phyloP scores from a whole-genome alignment of 371 early-diverging fungal genomes.

The Parasitella parasitica region DNA sequence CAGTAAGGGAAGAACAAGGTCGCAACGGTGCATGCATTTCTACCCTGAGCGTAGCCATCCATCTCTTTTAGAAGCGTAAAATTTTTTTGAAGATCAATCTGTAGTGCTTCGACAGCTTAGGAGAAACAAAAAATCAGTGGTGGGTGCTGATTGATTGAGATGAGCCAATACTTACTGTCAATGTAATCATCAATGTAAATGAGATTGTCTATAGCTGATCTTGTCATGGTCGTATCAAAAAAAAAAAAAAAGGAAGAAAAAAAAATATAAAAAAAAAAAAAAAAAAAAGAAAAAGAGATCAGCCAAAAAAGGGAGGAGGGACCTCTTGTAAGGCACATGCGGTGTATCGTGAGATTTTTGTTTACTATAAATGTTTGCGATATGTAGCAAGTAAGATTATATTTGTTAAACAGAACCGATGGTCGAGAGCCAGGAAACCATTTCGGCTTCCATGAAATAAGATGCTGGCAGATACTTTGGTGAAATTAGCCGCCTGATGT shows the following conservation, averaged over 20 bases:
- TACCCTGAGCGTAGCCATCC: slow-evolving; percentile 82
- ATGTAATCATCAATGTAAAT: slow-evolving; percentile 86
- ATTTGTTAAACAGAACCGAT: too few relatives aligned
- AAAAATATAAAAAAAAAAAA: too few relatives aligned
- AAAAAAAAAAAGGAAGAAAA: not conserved
- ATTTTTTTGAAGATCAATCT: slow-evolving; percentile 84
- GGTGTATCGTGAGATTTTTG: too few relatives aligned
- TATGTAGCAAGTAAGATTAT: too few relatives aligned
- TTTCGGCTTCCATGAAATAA: too few relatives aligned
- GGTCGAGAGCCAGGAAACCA: too few relatives aligned
- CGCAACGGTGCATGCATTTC: not conserved
- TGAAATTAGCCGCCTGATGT: too few relatives aligned
- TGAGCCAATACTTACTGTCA: slow-evolving; percentile 61
- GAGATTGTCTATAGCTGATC: slow-evolving; percentile 38
- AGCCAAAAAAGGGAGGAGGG: not conserved
- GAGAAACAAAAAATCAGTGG: not conserved
- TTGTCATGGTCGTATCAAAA: slow-evolving; percentile 5
- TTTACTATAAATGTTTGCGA: too few relatives aligned
- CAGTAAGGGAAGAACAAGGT: not conserved
- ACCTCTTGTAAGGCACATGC: too few relatives aligned
- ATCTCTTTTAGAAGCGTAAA: slow-evolving; percentile 88
- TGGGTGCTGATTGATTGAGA: not conserved
- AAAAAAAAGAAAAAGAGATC: too few relatives aligned
- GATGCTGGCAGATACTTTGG: too few relatives aligned
- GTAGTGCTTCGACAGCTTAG: slow-evolving; percentile 89